These are phyloP conservation scores for Annona squamosa DNA, from an alignment of 164 flowering plant species.

Conservation along the genomic window DNA sequence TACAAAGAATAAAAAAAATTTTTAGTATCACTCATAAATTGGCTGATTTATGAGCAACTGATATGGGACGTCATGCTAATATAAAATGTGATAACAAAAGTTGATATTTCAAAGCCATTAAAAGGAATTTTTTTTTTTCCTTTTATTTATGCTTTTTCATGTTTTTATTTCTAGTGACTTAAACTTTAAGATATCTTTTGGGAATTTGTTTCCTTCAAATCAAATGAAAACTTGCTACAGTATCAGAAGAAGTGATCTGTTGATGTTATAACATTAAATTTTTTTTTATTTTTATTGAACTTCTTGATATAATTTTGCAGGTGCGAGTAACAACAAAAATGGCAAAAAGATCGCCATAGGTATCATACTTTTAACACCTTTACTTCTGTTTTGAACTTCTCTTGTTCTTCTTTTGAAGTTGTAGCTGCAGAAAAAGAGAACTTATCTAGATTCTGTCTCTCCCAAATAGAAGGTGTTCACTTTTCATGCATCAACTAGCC, in stretches of 20 bases:
- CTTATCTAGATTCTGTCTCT: neutral
- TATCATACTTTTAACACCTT: neutral
- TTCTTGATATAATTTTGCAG: neutral
- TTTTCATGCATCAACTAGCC: neutral
- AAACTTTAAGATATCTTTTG: no score
- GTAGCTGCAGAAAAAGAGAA: neutral
- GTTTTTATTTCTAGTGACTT: no score
- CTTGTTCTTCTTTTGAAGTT: neutral
- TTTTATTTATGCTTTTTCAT: no score
- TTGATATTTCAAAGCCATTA: no score
- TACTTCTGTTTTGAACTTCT: no score
- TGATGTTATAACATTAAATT: neutral
- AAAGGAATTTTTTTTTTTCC: no score
- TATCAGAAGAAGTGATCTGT: neutral
- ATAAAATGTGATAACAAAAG: no score
- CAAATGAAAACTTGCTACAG: neutral
- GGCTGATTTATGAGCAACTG: no score
- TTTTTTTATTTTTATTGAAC: neutral
- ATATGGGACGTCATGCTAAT: no score
- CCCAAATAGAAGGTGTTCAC: neutral
- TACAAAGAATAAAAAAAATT: no score
- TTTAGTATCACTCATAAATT: no score
- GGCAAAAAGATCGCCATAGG: neutral
- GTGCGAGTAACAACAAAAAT: neutral
- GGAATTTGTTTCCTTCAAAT: neutral